phyloP scores from a whole-genome alignment of 2,329 filamentous ascomycete species.

The Curvularia lunata region DNA sequence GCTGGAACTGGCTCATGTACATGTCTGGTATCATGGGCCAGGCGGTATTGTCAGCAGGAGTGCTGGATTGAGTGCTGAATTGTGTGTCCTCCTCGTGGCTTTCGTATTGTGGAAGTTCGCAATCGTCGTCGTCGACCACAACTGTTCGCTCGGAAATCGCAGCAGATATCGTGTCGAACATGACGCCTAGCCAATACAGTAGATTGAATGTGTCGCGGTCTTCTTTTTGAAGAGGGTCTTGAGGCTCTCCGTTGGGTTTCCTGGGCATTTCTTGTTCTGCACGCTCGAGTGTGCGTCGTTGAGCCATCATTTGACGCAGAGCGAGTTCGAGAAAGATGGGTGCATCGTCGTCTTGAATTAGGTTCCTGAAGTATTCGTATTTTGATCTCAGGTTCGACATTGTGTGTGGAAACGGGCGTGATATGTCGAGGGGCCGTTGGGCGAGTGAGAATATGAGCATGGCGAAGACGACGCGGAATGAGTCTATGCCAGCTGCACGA shows the following conservation, averaged over 20 bases:
- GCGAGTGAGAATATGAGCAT: conserved; percentile 54
- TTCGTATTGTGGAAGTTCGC: conserved; percentile 41
- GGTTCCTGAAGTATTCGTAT: conserved; percentile 11
- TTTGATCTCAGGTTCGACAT: background rate
- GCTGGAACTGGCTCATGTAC: conserved; percentile 17
- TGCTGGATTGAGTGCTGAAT: background rate
- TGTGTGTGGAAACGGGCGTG: background rate
- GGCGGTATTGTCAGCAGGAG: background rate
- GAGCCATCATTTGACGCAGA: conserved; percentile 13
- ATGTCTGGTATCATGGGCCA: background rate
- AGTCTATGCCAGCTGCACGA: conserved; percentile 47
- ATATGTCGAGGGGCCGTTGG: conserved; percentile 45
- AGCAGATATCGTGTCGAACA: conserved; percentile 65
- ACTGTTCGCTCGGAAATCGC: conserved; percentile 59
- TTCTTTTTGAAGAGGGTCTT: conserved; percentile 33
- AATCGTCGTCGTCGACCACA: conserved; percentile 56
- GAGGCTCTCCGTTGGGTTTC: conserved; percentile 17
- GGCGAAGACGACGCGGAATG: conserved; percentile 53
- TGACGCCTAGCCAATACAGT: conserved; percentile 64
- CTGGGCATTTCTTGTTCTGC: conserved; percentile 16
- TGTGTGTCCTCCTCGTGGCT: background rate
- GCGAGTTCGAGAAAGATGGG: conserved; percentile 13
- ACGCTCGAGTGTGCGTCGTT: conserved; percentile 13
- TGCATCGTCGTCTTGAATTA: conserved; percentile 14
- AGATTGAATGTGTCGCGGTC: conserved; percentile 58